phyloP scores from a whole-genome alignment of 768 basidiomycete species.

The Amanita exitialis region DNA sequence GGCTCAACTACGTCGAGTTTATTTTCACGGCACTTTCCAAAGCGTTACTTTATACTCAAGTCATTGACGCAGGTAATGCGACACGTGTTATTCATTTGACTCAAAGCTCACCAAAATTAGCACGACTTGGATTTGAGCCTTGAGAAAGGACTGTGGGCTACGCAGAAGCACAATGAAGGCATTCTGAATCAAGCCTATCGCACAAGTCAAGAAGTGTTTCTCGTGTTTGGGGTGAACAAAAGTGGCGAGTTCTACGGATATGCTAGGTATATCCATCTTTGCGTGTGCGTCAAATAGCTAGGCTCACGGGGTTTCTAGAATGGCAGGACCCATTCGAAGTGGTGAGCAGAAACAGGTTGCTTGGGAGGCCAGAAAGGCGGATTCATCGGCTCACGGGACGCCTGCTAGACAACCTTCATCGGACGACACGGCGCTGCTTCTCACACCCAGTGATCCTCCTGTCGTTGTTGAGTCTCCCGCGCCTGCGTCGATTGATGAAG shows the following conservation, averaged over 20 bases:
- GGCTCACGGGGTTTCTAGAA: slow-evolving; percentile 30
- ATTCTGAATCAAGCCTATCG: slow-evolving; percentile 89
- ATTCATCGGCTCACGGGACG: slow-evolving; percentile 8
- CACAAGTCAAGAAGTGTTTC: slow-evolving; percentile 79
- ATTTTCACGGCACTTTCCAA: slow-evolving; percentile 66
- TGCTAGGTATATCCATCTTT: slow-evolving; percentile 45
- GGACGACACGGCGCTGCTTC: slow-evolving; percentile 1
- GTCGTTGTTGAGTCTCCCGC: slow-evolving; percentile 36
- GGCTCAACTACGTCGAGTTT: slow-evolving; percentile 82
- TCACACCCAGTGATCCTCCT: slow-evolving; percentile 26
- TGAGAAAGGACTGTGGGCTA: slow-evolving; percentile 77
- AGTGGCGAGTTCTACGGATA: slow-evolving; percentile 94
- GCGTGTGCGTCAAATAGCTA: background rate
- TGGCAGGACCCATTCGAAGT: slow-evolving; percentile 54
- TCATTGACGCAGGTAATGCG: slow-evolving; percentile 63
- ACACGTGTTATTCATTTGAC: background rate
- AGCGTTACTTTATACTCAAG: slow-evolving; percentile 90
- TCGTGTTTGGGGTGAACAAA: slow-evolving; percentile 91
- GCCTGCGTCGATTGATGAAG: slow-evolving; percentile 12
- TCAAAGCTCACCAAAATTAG: slow-evolving; percentile 23
- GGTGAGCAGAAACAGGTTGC: slow-evolving; percentile 35
- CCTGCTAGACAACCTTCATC: slow-evolving; percentile 8
- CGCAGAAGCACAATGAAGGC: slow-evolving; percentile 87
- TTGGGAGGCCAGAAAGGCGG: slow-evolving; percentile 38
- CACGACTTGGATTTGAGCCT: slow-evolving; percentile 74